Evolutionary conservation across 129 eudicot species (phyloP).

Genomic region (Escallonia rubra): DNA sequence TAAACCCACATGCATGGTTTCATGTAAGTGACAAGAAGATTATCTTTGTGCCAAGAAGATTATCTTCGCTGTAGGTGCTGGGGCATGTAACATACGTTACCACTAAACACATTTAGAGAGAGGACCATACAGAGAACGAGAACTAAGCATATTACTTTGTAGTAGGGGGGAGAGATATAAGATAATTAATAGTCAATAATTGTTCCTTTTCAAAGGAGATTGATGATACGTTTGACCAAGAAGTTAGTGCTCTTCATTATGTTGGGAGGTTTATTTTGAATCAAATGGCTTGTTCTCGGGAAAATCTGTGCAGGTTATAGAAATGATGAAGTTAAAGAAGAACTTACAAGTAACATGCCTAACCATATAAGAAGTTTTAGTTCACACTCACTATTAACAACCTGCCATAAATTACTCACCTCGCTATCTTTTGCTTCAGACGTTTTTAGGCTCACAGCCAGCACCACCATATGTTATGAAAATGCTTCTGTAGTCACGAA

Average conservation of each 20-base stretch:
- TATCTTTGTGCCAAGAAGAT: constrained; percentile 25
- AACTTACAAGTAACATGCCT: not conserved
- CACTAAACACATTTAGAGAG: not conserved
- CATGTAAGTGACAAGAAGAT: constrained; percentile 28
- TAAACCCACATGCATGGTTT: constrained; percentile 67
- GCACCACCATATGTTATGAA: too few relatives aligned
- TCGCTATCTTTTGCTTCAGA: too few relatives aligned
- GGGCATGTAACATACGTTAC: not conserved
- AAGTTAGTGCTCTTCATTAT: not conserved
- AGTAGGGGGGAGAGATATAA: not conserved
- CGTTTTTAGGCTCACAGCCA: too few relatives aligned
- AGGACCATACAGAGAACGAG: not conserved
- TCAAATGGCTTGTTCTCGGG: not conserved
- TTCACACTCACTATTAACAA: not conserved
- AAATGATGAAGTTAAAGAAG: not conserved
- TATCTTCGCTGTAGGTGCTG: constrained; percentile 14
- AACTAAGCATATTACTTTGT: not conserved
- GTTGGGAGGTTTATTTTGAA: not conserved
- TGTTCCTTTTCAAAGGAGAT: not conserved
- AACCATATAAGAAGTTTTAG: not conserved
- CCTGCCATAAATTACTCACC: too few relatives aligned
- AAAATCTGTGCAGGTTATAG: not conserved
- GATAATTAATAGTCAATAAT: too few relatives aligned
- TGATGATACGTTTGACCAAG: constrained; percentile 5
- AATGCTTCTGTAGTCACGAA: too few relatives aligned